phyloP scores from a whole-genome alignment of 164 flowering plant genomes.

The Malania oleifera region DNA sequence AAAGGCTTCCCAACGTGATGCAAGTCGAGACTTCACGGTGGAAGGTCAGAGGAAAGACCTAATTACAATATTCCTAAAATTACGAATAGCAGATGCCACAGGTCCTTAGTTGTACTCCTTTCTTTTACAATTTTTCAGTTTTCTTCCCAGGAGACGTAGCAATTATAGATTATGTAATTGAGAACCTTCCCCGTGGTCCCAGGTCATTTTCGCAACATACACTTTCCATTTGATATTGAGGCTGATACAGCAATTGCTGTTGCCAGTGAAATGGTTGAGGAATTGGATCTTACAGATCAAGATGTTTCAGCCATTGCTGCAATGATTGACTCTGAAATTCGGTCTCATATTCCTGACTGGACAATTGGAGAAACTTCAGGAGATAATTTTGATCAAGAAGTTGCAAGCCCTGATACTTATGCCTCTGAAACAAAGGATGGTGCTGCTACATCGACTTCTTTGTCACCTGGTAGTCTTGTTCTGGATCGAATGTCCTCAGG shows the following conservation, averaged over 20 bases:
- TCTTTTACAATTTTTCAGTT: constrained; percentile 8
- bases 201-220: constrained; percentile 86
- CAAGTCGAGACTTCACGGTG: constrained; percentile 54
- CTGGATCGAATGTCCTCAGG: constrained; percentile 77
- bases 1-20: constrained; percentile 24
- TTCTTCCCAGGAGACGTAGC: neutral
- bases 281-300: constrained; percentile 85
- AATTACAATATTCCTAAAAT: constrained; percentile 73
- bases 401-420: constrained; percentile 15
- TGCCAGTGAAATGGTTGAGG: constrained; percentile 98
- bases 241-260: constrained; percentile 76
- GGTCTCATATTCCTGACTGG: constrained; percentile 66
- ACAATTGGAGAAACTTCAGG: constrained; percentile 29
- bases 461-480: constrained; percentile 26
- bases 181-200: constrained; percentile 2
- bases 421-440: constrained; percentile 33
- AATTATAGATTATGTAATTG: neutral
- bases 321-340: constrained; percentile 85
- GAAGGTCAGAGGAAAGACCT: constrained; percentile 75
- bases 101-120: constrained; percentile 36
- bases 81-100: constrained; percentile 68
- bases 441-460: constrained; percentile 20
- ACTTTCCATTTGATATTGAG: constrained; percentile 86
- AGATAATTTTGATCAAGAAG: constrained; percentile 23
- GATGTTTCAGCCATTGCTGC: constrained; percentile 79